phyloP scores from a whole-genome alignment of 2,329 filamentous ascomycete genomes.

The Botrytis cinerea region DNA sequence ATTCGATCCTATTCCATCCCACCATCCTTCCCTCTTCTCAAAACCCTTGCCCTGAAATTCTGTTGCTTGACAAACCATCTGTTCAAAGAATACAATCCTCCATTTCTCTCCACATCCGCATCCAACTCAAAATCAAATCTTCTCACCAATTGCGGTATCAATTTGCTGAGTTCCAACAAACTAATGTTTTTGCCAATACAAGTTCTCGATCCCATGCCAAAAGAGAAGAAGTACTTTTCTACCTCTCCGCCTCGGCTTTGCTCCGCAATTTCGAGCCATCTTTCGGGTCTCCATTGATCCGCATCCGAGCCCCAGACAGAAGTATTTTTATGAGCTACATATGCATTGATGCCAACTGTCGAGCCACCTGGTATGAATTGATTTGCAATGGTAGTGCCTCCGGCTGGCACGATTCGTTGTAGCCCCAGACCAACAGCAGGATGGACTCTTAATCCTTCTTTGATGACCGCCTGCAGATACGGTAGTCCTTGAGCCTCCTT shows the following conservation, averaged over 20 bases:
- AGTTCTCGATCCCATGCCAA: slow-evolving; percentile 47
- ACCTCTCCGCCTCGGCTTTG: slow-evolving; percentile 49
- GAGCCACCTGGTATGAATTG: slow-evolving; percentile 46
- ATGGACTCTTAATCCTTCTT: slow-evolving; percentile 54
- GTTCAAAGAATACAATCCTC: slow-evolving; percentile 28
- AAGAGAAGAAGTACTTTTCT: slow-evolving; percentile 48
- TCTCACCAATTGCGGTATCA: slow-evolving; percentile 45
- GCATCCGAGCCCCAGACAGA: slow-evolving; percentile 53
- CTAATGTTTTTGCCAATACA: slow-evolving; percentile 50
- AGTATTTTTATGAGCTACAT: slow-evolving; percentile 44
- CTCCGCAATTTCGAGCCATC: slow-evolving; percentile 49
- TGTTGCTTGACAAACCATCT: slow-evolving; percentile 40
- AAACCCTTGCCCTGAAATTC: slow-evolving; percentile 34
- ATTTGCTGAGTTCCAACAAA: slow-evolving; percentile 48
- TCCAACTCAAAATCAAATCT: slow-evolving; percentile 38
- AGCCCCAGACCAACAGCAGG: slow-evolving; percentile 52
- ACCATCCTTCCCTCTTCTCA: background rate
- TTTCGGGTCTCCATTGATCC: slow-evolving; percentile 51
- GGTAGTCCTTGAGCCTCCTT: slow-evolving; percentile 46
- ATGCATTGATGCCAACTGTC: slow-evolving; percentile 40
- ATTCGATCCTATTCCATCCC: background rate
- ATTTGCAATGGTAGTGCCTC: slow-evolving; percentile 47
- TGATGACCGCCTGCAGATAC: slow-evolving; percentile 54
- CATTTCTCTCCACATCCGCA: slow-evolving; percentile 23
- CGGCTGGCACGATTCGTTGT: slow-evolving; percentile 50